A percentile compares a stretch with the other conserved stretches of the same genome.
Evolutionary conservation across 2,329 filamentous ascomycete genomes (phyloP).

Genomic region (Allantophomopsis lycopodina): DNA sequence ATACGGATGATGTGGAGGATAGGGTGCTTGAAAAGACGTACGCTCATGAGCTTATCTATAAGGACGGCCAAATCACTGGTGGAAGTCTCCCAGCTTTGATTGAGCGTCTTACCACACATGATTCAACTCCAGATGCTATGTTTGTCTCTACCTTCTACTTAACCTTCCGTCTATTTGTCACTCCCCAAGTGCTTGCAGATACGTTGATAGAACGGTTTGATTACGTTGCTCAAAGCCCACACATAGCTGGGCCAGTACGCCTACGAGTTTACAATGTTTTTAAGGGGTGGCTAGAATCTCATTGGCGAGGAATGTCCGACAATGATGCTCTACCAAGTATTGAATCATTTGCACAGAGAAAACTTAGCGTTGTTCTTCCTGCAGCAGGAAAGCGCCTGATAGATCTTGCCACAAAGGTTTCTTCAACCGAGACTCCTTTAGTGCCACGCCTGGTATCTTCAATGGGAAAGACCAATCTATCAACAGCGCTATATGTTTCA

Average conservation of each 20-base stretch:
- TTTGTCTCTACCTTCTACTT: constrained; percentile 95
- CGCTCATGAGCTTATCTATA: constrained; percentile 81
- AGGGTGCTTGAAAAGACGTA: constrained; percentile 85
- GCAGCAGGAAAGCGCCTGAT: constrained; percentile 68
- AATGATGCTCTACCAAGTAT: constrained; percentile 63
- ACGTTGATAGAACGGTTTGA: constrained; percentile 85
- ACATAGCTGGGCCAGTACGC: constrained; percentile 67
- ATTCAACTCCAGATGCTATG: constrained; percentile 79
- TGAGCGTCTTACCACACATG: constrained; percentile 87
- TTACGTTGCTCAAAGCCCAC: constrained; percentile 68
- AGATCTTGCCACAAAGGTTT: constrained; percentile 69
- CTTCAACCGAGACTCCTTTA: constrained; percentile 55
- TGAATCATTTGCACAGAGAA: constrained; percentile 63
- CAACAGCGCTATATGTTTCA: constrained; percentile 55
- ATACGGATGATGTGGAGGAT: constrained; percentile 66
- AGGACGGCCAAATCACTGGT: constrained; percentile 87
- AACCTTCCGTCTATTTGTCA: constrained; percentile 88
- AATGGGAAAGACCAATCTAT: constrained; percentile 76
- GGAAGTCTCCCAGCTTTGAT: constrained; percentile 82
- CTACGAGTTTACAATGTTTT: constrained; percentile 91
- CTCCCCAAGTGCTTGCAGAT: constrained; percentile 64
- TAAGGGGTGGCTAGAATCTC: constrained; percentile 93
- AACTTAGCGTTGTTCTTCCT: constrained; percentile 55
- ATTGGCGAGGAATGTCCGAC: constrained; percentile 81
- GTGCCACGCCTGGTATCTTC: constrained; percentile 75